These are phyloP conservation scores for Sisymbrium irio DNA, from an alignment of 345 rosid species.

Conservation along the genomic window DNA sequence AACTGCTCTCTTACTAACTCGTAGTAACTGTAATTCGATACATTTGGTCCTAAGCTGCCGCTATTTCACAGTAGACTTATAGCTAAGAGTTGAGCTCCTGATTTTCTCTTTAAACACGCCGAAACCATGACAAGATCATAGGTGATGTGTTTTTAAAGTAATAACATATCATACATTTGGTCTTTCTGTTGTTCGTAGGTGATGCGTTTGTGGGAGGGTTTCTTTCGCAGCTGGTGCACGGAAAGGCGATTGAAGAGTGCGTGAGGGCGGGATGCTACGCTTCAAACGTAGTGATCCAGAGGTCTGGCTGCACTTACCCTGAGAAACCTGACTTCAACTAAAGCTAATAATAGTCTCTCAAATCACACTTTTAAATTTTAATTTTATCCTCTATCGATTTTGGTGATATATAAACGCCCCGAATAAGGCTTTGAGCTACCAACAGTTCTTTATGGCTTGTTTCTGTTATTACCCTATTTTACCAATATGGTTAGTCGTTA, in stretches of 20 bases:
- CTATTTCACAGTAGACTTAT: not conserved
- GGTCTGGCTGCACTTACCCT: conserved; percentile 92
- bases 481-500: not conserved
- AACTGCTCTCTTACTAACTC: not conserved
- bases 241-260: conserved; percentile 70
- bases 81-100: not conserved
- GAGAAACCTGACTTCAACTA: conserved; percentile 43
- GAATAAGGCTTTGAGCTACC: conserved; percentile 27
- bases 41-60: not conserved
- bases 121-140: not conserved
- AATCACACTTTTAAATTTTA: not conserved
- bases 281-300: conserved; percentile 78
- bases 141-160: too few relatives aligned
- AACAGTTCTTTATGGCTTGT: not conserved
- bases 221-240: conserved; percentile 76
- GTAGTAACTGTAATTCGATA: not conserved
- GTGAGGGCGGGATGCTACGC: conserved; percentile 86
- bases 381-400: not conserved
- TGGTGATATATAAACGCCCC: conserved; percentile 3
- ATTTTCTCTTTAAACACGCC: not conserved
- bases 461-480: not conserved
- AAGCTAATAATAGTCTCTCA: not conserved
- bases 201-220: conserved; percentile 72
- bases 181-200: conserved; percentile 39
- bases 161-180: not conserved